Evolutionary conservation across 139 green algal genomes (phyloP), one percentile per base, ranked within the genome.

Genomic region (Haematococcus lacustris): DNA sequence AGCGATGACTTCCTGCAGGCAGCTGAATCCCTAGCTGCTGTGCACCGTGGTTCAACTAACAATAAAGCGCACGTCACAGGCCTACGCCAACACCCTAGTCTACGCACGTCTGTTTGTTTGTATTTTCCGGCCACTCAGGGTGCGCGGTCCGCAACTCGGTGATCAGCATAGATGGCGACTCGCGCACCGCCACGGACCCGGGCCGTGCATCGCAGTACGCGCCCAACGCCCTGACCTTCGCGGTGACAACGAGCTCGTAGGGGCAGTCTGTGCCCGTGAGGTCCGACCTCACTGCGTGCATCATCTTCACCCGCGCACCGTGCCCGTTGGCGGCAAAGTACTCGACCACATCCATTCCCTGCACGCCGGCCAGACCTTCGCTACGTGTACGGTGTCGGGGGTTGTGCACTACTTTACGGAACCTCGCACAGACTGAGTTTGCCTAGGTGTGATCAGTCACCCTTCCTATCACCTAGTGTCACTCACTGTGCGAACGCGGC

Each of bases 281-380:
- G 60, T 80, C 34, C 21, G 71, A 60, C n/a, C 75, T 61, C 28
- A 82, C 26, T 63, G 71, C 81, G 75, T 86, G 77, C 62, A 88
- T 86, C 74, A 88, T 66, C 74, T 86, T 83, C 38, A 88, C 76
- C 40, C 63, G 57, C 23, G 83, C 83, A 33, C 71, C 66, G 57
- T 86, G 77, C 28, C 83, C 83, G 38, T 78, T 77, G 0, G 73
- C 73, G 25, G 80, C 71, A 43, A 84, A 88, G 75, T 88, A 88
- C 61, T 83, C 72, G 23, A 88, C 78, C 2, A 86, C 73, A 63
- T 88, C 83, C 40, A 80, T 80, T 35, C 79, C 80, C 75, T 85
- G 71, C 32, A 61, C 17, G 4, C 33, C 53, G 9, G 13, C 33
- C 53, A 34, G 13, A 35, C 53, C 21, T 64, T 26, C 33, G 4